Conservation (phyloP, 1,284 basidiomycete genomes). For the Tetrapyrgos nigripes region DNA sequence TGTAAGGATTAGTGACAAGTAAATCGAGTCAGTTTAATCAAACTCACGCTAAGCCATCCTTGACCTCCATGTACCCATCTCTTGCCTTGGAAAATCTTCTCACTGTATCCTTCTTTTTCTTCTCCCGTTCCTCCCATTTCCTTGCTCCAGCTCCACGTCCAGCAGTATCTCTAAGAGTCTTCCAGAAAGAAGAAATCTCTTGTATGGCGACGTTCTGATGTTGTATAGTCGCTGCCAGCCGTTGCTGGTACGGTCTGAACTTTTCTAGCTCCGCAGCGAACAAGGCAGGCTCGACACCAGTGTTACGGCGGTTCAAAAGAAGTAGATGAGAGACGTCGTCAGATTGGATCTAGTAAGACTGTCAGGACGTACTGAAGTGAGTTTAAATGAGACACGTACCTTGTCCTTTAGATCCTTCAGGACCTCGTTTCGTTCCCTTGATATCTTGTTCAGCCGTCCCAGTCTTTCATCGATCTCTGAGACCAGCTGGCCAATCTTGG, state of each 20-base stretch:
- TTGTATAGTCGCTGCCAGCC: constrained; percentile 77
- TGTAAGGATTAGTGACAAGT: constrained; percentile 10
- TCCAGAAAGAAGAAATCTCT: constrained; percentile 76
- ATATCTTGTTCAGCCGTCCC: constrained; percentile 80
- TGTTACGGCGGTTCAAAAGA: constrained; percentile 89
- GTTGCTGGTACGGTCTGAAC: constrained; percentile 90
- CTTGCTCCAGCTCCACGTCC: constrained; percentile 74
- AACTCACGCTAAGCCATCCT: constrained; percentile 82
- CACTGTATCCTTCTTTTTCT: constrained; percentile 76
- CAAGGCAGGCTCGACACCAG: constrained; percentile 84
- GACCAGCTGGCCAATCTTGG: constrained; percentile 71
- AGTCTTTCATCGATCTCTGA: constrained; percentile 83
- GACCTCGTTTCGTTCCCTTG: constrained; percentile 84
- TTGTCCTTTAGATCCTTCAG: constrained; percentile 95
- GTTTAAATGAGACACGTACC: constrained; percentile 44
- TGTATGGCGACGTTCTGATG: constrained; percentile 78
- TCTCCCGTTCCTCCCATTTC: constrained; percentile 83
- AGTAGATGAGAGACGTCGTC: constrained; percentile 98
- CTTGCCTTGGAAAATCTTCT: constrained; percentile 76
- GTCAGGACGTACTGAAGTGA: neutral
- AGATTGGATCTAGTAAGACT: constrained; percentile 74
- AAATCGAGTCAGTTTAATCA: constrained; percentile 6
- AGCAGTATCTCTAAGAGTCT: constrained; percentile 73
- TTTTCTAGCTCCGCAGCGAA: constrained; percentile 96
- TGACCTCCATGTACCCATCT: constrained; percentile 87